phyloP scores from a whole-genome alignment of 306 rosid species.

The Crotalaria pallida region DNA sequence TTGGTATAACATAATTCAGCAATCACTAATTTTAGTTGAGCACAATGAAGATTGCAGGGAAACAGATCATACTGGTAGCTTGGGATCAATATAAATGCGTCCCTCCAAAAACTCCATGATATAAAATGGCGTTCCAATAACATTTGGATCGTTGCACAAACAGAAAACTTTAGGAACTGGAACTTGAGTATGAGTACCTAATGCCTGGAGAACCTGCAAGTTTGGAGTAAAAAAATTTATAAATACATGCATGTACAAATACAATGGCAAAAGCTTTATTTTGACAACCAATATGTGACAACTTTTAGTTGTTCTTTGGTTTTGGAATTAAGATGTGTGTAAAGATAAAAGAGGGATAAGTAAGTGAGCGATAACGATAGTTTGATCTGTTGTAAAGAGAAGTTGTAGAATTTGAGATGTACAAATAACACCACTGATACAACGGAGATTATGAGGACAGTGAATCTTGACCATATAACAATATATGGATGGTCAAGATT shows the following conservation, averaged over 20 bases:
- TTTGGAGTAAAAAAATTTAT: not conserved
- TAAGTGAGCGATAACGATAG: too few species aligned
- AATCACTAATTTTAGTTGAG: not conserved
- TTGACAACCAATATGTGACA: too few species aligned
- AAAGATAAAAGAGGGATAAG: too few species aligned
- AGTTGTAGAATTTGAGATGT: too few species aligned
- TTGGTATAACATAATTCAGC: not conserved
- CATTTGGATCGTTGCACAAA: slow-evolving; percentile 69
- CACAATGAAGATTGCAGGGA: not conserved
- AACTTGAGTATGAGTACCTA: slow-evolving; percentile 58
- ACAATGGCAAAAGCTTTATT: too few species aligned
- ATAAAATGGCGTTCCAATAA: slow-evolving; percentile 83
- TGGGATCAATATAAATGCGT: slow-evolving; percentile 68
- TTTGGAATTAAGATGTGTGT: too few species aligned
- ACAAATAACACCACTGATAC: too few species aligned
- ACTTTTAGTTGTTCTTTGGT: too few species aligned
- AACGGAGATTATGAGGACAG: too few species aligned
- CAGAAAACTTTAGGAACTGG: slow-evolving; percentile 88
- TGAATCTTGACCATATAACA: too few species aligned
- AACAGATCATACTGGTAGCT: slow-evolving; percentile 58
- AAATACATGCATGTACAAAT: not conserved
- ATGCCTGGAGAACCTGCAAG: slow-evolving; percentile 73
- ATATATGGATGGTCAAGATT: too few species aligned
- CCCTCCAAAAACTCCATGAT: slow-evolving; percentile 95
- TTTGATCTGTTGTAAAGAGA: too few species aligned